Conservation (phyloP, 116 monocot species). For the Cymodocea nodosa region DNA sequence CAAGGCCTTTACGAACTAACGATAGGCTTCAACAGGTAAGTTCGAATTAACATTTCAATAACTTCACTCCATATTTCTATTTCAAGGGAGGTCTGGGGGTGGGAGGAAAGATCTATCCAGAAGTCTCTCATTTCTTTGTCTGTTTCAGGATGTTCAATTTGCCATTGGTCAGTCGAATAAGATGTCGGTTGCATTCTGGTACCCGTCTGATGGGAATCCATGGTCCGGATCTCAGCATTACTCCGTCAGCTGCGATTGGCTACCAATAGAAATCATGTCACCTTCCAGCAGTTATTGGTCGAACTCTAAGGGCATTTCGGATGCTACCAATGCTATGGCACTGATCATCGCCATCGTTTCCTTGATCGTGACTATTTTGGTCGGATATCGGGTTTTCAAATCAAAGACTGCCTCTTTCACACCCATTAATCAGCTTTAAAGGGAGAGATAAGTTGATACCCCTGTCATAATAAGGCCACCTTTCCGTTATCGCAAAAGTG, state of each 20-base stretch:
- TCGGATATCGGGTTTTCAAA: conserved; percentile 58
- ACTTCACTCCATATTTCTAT: not conserved
- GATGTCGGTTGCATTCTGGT: conserved; percentile 87
- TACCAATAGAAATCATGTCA: conserved; percentile 43
- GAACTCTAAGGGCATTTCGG: conserved; percentile 36
- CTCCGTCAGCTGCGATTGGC: conserved; percentile 81
- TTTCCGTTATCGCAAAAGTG: not conserved
- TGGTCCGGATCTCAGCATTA: conserved; percentile 72
- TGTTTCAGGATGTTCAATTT: conserved; percentile 88
- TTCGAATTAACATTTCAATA: not conserved
- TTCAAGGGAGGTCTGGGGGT: not conserved
- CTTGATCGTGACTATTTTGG: conserved; percentile 50
- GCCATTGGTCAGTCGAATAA: conserved; percentile 59
- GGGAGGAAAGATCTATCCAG: not conserved
- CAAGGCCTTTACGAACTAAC: conserved; percentile 82
- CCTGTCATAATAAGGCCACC: not conserved
- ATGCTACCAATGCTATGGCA: conserved; percentile 69
- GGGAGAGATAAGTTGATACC: not conserved
- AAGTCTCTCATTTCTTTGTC: not conserved
- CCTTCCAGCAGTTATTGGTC: conserved; percentile 16
- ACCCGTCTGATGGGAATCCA: conserved; percentile 53
- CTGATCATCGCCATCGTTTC: conserved; percentile 57
- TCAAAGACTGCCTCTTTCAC: conserved; percentile 56
- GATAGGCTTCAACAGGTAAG: conserved; percentile 82
- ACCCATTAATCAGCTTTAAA: conserved; percentile 50